Conservation (phyloP, 192 early-diverging fungal species). For the Powellomyces hirtus region DNA sequence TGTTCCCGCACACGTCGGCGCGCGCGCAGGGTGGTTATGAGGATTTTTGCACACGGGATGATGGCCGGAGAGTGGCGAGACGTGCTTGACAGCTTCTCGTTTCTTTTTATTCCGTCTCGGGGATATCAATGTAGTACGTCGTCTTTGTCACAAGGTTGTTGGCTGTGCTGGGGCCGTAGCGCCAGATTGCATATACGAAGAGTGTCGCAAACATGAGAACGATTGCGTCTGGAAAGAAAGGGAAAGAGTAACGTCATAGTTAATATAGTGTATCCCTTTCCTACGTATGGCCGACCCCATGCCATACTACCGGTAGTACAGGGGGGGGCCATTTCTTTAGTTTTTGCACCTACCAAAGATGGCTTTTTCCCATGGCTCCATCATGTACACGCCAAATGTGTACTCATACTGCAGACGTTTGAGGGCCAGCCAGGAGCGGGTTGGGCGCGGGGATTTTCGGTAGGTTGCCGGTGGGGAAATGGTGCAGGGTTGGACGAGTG, state of each 20-base stretch:
- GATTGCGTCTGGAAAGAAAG: slow-evolving; percentile 36
- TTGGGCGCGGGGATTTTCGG: not conserved
- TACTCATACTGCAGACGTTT: slow-evolving; percentile 88
- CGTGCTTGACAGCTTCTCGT: no score
- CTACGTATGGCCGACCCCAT: not conserved
- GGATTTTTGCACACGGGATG: no score
- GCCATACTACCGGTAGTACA: no score
- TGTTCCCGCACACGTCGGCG: no score
- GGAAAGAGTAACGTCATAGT: no score
- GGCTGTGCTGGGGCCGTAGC: slow-evolving; percentile 17
- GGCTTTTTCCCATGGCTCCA: slow-evolving; percentile 93
- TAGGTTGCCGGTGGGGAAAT: no score
- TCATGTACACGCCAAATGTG: slow-evolving; percentile 91
- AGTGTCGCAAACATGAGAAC: slow-evolving; percentile 40
- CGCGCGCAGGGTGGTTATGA: no score
- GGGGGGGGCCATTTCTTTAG: no score
- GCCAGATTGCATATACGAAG: slow-evolving; percentile 25
- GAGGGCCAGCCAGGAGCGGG: slow-evolving; percentile 48
- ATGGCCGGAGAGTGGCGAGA: no score
- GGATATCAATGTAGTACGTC: slow-evolving; percentile 16
- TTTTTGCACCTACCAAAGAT: slow-evolving; percentile 71
- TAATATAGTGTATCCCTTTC: not conserved
- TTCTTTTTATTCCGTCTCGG: not conserved
- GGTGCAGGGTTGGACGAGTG: no score
- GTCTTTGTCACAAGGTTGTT: not conserved